Percentiles rank a stretch among this genome's conserved stretches.
Conservation (phyloP, 2,329 filamentous ascomycete species). For the Scytalidium sp. region DNA sequence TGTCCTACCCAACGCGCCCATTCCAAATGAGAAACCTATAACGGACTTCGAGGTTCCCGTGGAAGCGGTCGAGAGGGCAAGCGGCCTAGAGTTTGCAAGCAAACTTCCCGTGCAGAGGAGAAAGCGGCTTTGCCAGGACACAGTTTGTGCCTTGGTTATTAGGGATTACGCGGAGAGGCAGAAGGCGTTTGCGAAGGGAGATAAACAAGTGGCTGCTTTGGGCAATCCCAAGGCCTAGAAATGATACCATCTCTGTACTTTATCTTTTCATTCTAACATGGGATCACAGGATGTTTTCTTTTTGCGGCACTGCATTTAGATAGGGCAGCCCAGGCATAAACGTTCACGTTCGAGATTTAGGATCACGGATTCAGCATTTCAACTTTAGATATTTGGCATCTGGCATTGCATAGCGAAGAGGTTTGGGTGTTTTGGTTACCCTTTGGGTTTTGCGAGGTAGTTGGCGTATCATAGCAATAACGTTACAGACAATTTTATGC, state of each 20-base stretch:
- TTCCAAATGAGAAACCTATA: constrained; percentile 83
- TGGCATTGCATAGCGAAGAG: background rate
- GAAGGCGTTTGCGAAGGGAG: constrained; percentile 46
- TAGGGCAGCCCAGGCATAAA: background rate
- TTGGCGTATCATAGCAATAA: background rate
- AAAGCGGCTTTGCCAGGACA: constrained; percentile 80
- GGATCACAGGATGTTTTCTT: no score
- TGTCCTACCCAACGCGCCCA: constrained; percentile 87
- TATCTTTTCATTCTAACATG: no score
- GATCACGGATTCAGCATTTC: no score
- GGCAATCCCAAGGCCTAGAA: constrained; percentile 25
- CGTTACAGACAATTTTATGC: background rate
- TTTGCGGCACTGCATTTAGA: background rate
- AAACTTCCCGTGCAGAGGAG: constrained; percentile 72
- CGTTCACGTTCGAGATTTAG: background rate
- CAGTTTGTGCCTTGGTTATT: constrained; percentile 79
- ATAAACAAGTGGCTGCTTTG: constrained; percentile 12
- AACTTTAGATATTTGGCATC: background rate
- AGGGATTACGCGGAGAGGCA: constrained; percentile 69
- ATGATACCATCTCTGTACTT: no score
- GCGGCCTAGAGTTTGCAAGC: constrained; percentile 84
- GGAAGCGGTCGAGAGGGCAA: constrained; percentile 88
- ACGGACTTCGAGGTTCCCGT: constrained; percentile 92
- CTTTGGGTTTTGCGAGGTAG: background rate
- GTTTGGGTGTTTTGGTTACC: background rate